Conservation (phyloP, 1,139 yeast species). For the Blastobotrys proliferans region DNA sequence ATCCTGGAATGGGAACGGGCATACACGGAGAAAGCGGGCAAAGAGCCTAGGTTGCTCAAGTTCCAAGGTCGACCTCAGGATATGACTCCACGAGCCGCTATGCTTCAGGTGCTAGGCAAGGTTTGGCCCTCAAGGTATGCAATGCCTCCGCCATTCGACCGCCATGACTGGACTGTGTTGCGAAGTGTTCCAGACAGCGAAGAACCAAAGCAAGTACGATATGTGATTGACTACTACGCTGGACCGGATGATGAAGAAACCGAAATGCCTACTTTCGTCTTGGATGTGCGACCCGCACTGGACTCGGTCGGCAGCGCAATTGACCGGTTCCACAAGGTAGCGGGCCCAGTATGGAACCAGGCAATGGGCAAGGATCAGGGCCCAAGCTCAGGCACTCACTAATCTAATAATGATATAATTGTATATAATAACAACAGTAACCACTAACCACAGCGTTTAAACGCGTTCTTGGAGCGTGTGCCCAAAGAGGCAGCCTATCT, state of each 20-base stretch:
- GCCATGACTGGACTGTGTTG: conserved; percentile 98
- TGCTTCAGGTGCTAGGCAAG: conserved; percentile 62
- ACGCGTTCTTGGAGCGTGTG: too few species aligned
- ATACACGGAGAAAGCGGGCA: conserved; percentile 47
- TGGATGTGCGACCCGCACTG: conserved; percentile 94
- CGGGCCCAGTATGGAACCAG: conserved; percentile 43
- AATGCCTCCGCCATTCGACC: conserved; percentile 86
- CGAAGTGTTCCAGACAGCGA: conserved; percentile 46
- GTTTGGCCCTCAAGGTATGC: conserved; percentile 70
- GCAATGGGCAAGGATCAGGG: conserved; percentile 40
- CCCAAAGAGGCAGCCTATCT: too few species aligned
- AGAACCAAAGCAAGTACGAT: conserved; percentile 64
- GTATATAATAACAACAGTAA: too few species aligned
- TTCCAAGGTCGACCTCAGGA: conserved; percentile 93
- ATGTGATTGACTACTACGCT: conserved; percentile 89
- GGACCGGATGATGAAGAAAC: conserved; percentile 82
- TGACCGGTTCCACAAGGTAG: conserved; percentile 61
- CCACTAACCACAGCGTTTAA: too few species aligned
- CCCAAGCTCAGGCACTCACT: neutral
- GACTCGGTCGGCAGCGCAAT: conserved; percentile 59
- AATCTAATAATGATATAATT: too few species aligned
- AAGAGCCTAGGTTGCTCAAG: conserved; percentile 71
- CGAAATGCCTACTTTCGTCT: conserved; percentile 84
- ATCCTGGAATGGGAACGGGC: conserved; percentile 84
- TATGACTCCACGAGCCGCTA: conserved; percentile 79